Base-by-base conservation (phyloP, 1,284 basidiomycete genomes). In the Bondarzewia mesenterica region DNA sequence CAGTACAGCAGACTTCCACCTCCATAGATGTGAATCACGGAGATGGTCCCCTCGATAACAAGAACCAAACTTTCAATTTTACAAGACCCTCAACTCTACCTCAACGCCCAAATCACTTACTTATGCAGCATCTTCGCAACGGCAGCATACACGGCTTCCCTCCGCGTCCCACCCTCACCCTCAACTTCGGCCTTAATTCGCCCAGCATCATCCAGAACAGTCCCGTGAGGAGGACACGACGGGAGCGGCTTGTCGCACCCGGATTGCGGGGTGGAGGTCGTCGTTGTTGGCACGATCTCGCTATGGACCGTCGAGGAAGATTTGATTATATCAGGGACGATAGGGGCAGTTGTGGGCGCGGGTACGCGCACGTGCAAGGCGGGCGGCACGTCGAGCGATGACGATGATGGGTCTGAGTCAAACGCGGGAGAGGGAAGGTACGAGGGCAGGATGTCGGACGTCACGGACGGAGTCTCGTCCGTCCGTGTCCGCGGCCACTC, bases 371-470 rank as follows among this genome's bases (percentile, higher is more conserved):
- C 29, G 29, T 32, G 29, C 12, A 32, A n/a, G 29, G n/a, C 4
- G 29, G 29, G 29, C 12, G n/a, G 29, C 12, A n/a, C 12, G 12
- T 40, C 14, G 41, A 42, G 29, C 5, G 29, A 10, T 32, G 10
- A 15, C 15, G 29, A 2, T 32, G 12, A 5, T 32, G 29, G 29
- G 10, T 32, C 29, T 4, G 3, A 1, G 29, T 7, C 4, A 15
- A 47, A 42, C 14, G 38, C 35, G 7, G 54, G 53, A 14, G 53
- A 54, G 41, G 54, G 52, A 22, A 54, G 43, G 40, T 54, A 54
- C 38, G 52, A 53, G 21, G 52, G 26, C 40, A 54, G 52, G 22
- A 54, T 40, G 38, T 47, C 48, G 12, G 52, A 53, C n/a, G 52
- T 53, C 20, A 49, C 41, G 15, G 46, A 51, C 37, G 45, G 14